These are phyloP conservation scores for Verruconis gallopava DNA, from an alignment of 2,329 filamentous ascomycete species.

Conservation along the genomic window DNA sequence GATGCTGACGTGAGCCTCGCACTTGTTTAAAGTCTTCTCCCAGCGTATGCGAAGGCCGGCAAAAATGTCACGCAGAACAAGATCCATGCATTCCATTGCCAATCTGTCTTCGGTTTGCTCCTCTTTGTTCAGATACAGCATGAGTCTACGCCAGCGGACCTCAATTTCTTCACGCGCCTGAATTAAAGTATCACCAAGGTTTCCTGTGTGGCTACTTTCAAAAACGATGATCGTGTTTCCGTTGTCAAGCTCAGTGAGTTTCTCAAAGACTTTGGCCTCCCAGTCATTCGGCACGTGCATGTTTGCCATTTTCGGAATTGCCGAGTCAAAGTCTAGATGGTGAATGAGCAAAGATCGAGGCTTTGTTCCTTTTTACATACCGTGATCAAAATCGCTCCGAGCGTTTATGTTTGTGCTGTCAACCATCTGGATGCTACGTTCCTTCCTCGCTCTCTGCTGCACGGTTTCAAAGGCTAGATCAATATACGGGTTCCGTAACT, in stretches of 20 bases:
- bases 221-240: constrained; percentile 40
- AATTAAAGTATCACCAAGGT: constrained; percentile 37
- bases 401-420: too few species aligned
- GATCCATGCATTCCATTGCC: constrained; percentile 35
- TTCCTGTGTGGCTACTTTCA: constrained; percentile 35
- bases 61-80: constrained; percentile 38
- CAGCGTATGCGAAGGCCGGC: constrained; percentile 33
- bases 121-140: constrained; percentile 35
- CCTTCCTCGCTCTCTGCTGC: background rate
- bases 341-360: too few species aligned
- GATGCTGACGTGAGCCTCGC: constrained; percentile 36
- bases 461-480: background rate
- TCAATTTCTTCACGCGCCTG: constrained; percentile 38
- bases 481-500: constrained; percentile 34
- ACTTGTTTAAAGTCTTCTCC: constrained; percentile 32
- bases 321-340: too few species aligned
- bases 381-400: too few species aligned
- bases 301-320: too few species aligned
- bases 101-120: constrained; percentile 31
- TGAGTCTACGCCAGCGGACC: constrained; percentile 38
- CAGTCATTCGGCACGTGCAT: background rate
- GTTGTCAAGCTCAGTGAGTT: constrained; percentile 30
- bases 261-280: background rate
- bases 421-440: background rate
- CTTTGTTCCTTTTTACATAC: background rate